Evolutionary conservation across 371 early-diverging fungal species (phyloP).

Genomic region (Mucor mucedo): DNA sequence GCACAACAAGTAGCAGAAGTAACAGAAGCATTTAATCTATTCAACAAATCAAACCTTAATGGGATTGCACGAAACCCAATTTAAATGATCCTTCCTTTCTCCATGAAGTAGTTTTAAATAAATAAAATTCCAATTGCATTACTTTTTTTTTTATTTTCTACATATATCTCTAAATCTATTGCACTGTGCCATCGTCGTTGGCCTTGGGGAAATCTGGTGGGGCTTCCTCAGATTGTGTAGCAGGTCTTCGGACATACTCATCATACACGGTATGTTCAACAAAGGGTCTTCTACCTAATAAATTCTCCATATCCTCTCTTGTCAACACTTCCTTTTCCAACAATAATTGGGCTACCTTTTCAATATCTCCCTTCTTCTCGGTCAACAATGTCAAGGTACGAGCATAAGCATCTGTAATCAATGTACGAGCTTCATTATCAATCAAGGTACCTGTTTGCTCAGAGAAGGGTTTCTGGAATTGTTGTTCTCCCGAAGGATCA

Average conservation of each 20-base stretch:
- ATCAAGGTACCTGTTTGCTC: slow-evolving; percentile 94
- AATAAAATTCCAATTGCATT: background rate
- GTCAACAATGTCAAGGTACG: slow-evolving; percentile 78
- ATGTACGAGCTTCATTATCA: slow-evolving; percentile 86
- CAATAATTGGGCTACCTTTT: slow-evolving; percentile 88
- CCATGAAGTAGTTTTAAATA: background rate
- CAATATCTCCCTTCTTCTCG: slow-evolving; percentile 81
- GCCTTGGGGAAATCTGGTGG: slow-evolving; percentile 10
- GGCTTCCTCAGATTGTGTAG: slow-evolving; percentile 12
- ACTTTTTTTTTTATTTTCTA: background rate
- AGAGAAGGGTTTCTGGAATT: slow-evolving; percentile 92
- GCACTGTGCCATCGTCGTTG: background rate
- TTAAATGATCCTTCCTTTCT: too few species aligned
- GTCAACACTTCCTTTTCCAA: slow-evolving; percentile 95
- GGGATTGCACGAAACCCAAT: too few species aligned
- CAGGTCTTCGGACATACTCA: slow-evolving; percentile 44
- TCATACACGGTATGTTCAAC: slow-evolving; percentile 70
- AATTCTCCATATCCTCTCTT: slow-evolving; percentile 89
- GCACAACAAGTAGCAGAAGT: background rate
- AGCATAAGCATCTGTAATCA: slow-evolving; percentile 82
- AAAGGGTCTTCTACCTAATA: slow-evolving; percentile 90
- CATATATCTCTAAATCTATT: background rate
- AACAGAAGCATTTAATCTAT: background rate
- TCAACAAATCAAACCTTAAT: background rate
- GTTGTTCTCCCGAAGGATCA: slow-evolving; percentile 69